A percentile compares a stretch with the other conserved stretches of the same genome.
Conservation (phyloP, 148 eudicot genomes). For the Fallopia convolvulus region DNA sequence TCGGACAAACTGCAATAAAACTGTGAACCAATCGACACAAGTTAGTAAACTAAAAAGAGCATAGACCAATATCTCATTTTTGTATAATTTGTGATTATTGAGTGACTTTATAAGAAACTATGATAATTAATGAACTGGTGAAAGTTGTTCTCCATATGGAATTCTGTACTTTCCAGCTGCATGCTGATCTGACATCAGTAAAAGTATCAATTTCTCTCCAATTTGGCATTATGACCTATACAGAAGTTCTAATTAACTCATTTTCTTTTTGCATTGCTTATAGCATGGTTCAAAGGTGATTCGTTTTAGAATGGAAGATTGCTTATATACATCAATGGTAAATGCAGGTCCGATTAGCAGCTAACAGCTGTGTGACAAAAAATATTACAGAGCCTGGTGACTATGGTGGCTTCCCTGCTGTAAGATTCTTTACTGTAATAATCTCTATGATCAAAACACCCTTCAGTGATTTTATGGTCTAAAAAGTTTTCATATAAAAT, state of each 20-base stretch:
- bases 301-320: not conserved
- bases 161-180: not conserved
- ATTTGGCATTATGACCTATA: not conserved
- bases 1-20: not conserved
- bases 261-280: not conserved
- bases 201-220: no score
- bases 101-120: not conserved
- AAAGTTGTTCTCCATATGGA: not conserved
- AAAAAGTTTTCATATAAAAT: not conserved
- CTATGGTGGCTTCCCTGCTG: constrained; percentile 97
- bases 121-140: not conserved
- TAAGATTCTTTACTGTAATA: constrained; percentile 26
- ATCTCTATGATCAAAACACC: not conserved
- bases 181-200: no score
- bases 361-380: constrained; percentile 82
- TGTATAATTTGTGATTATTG: not conserved
- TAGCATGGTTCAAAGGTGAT: not conserved
- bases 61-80: not conserved
- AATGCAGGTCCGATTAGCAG: constrained; percentile 77
- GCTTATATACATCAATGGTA: not conserved
- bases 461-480: not conserved
- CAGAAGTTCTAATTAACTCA: not conserved
- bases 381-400: constrained; percentile 75
- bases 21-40: not conserved
- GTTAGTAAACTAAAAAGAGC: not conserved